A percentile compares a stretch with the other conserved stretches of the same genome.
phyloP scores from a whole-genome alignment of 768 basidiomycete species.

The Asterophora lycoperdoides region DNA sequence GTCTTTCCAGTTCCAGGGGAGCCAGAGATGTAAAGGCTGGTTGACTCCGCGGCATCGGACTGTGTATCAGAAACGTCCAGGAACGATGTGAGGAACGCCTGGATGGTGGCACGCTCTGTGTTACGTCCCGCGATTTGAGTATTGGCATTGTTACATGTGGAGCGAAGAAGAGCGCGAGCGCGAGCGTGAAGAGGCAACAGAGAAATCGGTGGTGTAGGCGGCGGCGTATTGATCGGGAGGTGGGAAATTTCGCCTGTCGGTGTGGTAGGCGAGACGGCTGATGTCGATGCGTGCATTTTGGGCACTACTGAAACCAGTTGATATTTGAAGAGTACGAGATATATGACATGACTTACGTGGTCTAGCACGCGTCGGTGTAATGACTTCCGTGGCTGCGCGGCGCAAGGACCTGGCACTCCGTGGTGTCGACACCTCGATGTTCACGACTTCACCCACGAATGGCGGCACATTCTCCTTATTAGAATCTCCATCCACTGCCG shows the following conservation, averaged over 20 bases:
- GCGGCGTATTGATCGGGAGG: constrained; percentile 53
- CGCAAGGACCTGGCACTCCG: constrained; percentile 38
- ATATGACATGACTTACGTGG: constrained; percentile 34
- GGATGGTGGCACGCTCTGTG: constrained; percentile 53
- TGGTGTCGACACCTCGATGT: constrained; percentile 29
- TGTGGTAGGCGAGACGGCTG: constrained; percentile 40
- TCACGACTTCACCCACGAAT: constrained; percentile 35
- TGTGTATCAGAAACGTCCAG: constrained; percentile 27
- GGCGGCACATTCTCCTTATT: constrained; percentile 85
- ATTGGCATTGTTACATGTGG: constrained; percentile 55
- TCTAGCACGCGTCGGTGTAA: constrained; percentile 41
- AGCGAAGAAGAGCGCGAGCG: constrained; percentile 64
- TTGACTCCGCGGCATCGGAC: constrained; percentile 22
- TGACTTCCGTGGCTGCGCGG: constrained; percentile 33
- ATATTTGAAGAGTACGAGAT: constrained; percentile 8
- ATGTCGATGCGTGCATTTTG: constrained; percentile 47
- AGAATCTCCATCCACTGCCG: constrained; percentile 45
- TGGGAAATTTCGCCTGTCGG: constrained; percentile 40
- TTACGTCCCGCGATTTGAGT: constrained; percentile 64
- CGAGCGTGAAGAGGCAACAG: constrained; percentile 52
- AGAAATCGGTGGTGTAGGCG: constrained; percentile 51
- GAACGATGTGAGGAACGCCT: constrained; percentile 57
- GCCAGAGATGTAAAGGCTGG: constrained; percentile 84
- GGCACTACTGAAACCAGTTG: constrained; percentile 28
- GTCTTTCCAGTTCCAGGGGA: constrained; percentile 93